Evolutionary conservation across 148 eudicot species (phyloP), one percentile per base, ranked within the genome.

Genomic region (Vaccinium vitisidaea): DNA sequence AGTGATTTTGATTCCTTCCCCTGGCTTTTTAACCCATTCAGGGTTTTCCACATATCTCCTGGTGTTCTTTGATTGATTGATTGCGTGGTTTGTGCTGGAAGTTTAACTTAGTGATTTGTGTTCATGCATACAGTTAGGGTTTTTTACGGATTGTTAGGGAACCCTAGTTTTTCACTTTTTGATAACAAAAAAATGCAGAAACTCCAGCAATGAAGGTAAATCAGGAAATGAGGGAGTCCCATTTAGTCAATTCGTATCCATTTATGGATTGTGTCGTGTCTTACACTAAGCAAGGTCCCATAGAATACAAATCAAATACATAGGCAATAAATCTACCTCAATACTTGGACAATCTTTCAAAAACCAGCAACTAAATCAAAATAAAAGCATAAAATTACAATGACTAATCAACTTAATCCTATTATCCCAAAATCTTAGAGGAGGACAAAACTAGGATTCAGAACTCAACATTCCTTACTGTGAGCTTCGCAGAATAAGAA

Each of bases 181-280:
- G 39, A 36, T 53, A 53, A 8, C 23, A 25, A 65, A 65, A 65
- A 23, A 65, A 65, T 65, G 15, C 71, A 65, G 14, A 25, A 23
- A 23, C 32, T 65, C 14, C 32, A 65, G 36, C 32, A 65, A 23
- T 65, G 32, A 65, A 65, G 36, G 27, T 13, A 65, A 65, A 25
- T 25, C 71, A 65, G 36, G 71, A 65, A 13, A 65, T 63, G 70
- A 63, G 30, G 70, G 70, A 63, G 70, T 63, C 70, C 70, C 70
- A 23, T 63, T 25, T 1, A 23, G 71, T 25, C 32, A 63, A 63
- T 11, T 25, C 2, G 6, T 25, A 65, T n/a, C 32, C 15, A 65
- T 23, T 55, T 65, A 65, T 11, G 30, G 71, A 23, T 65, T 65
- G 71, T 65, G 32, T 65, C 10, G 1, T 11, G 71, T 23, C 71